phyloP scores from a whole-genome alignment of 2,329 filamentous ascomycete genomes.

The Ceratocystis harringtonii region DNA sequence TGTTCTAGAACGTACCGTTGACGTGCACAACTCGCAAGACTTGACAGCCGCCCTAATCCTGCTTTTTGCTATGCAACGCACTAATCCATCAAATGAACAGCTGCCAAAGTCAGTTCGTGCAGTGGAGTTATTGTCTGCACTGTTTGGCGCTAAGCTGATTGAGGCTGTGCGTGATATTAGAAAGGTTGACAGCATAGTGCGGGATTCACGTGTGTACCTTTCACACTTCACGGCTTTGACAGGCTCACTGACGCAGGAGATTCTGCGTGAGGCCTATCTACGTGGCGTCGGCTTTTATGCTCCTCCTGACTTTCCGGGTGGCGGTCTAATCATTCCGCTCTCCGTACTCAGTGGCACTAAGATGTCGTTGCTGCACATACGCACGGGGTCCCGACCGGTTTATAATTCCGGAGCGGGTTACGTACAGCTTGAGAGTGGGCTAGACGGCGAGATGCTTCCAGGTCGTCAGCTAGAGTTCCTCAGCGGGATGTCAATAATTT shows the following conservation, averaged over 20 bases:
- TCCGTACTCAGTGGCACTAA: constrained; percentile 4
- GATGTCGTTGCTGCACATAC: constrained; percentile 10
- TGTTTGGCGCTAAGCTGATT: constrained; percentile 4
- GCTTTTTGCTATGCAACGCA: constrained; percentile 9
- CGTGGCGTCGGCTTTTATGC: constrained; percentile 10
- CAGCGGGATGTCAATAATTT: constrained; percentile 1
- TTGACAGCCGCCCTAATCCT: constrained; percentile 10
- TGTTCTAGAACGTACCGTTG: constrained; percentile 4
- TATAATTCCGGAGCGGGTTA: neutral
- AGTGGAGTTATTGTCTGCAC: neutral
- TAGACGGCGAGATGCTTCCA: neutral
- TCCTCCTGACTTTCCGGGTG: constrained; percentile 5
- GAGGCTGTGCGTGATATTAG: neutral
- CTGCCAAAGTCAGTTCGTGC: constrained; percentile 6
- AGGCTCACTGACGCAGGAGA: neutral
- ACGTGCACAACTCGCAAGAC: constrained; percentile 8
- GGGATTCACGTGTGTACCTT: constrained; percentile 11
- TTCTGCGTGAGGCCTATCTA: constrained; percentile 8
- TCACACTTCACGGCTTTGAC: constrained; percentile 10
- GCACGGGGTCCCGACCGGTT: neutral
- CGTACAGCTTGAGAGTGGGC: neutral
- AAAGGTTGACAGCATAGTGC: neutral
- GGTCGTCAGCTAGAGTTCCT: neutral
- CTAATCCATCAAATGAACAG: neutral
- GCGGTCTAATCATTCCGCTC: constrained; percentile 12